Conservation (phyloP, 441 rosid genomes). For the Populus hybrid region DNA sequence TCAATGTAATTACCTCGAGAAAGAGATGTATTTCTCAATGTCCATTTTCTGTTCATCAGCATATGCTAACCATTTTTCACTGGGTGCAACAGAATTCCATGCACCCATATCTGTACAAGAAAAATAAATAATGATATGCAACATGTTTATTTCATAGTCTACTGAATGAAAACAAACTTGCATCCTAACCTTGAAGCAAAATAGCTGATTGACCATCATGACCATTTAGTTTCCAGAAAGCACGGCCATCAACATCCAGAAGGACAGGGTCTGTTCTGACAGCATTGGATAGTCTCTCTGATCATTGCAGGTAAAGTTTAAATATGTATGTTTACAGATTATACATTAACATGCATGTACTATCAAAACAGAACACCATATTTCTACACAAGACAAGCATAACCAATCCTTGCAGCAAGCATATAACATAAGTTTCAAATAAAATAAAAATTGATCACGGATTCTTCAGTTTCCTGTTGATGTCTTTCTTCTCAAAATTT, state of each 20-base stretch:
- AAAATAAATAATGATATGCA: background rate
- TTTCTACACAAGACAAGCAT: background rate
- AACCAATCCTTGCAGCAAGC: background rate
- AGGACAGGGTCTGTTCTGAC: conserved; percentile 58
- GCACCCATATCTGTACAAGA: conserved; percentile 42
- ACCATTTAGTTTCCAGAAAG: conserved; percentile 62
- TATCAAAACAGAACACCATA: no score
- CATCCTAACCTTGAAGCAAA: conserved; percentile 67
- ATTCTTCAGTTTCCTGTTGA: background rate
- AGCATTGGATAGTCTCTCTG: conserved; percentile 52
- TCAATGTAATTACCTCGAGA: background rate
- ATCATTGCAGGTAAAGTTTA: conserved; percentile 9
- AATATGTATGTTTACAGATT: background rate
- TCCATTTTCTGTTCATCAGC: conserved; percentile 51
- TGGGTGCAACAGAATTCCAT: conserved; percentile 26
- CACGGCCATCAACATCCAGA: conserved; percentile 43
- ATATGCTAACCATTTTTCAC: conserved; percentile 68
- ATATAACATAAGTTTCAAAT: no score
- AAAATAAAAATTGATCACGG: background rate
- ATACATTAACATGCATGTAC: background rate
- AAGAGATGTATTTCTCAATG: conserved; percentile 61
- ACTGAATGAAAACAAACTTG: conserved; percentile 5
- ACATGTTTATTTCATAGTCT: background rate
- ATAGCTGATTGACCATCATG: conserved; percentile 34
- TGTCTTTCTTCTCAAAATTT: background rate